Percentiles rank a stretch among this genome's conserved stretches.
phyloP scores from a whole-genome alignment of 345 rosid genomes.

The Lumnitzera racemosa region DNA sequence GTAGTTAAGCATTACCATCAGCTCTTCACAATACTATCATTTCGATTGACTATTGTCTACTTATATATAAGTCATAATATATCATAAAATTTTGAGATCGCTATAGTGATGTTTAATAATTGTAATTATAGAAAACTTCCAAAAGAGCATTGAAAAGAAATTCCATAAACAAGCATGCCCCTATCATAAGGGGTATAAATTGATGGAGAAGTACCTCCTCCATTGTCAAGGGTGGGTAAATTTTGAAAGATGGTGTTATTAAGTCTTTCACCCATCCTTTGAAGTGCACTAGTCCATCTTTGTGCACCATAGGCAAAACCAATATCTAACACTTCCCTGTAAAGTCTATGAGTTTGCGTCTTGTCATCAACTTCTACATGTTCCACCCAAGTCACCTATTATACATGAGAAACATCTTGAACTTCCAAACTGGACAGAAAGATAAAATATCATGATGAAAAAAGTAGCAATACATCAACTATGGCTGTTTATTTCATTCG shows the following conservation, averaged over 20 bases:
- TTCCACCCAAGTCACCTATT: constrained; percentile 73
- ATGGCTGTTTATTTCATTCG: too few relatives aligned
- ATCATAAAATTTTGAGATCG: too few relatives aligned
- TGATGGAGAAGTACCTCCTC: constrained; percentile 25
- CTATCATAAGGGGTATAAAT: neutral
- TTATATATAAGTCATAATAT: too few relatives aligned
- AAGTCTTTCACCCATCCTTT: constrained; percentile 57
- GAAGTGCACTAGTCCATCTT: constrained; percentile 50
- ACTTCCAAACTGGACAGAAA: neutral
- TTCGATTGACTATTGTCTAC: too few relatives aligned
- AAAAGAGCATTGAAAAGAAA: neutral
- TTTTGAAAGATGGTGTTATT: constrained; percentile 13
- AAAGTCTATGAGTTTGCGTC: constrained; percentile 41
- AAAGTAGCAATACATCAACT: too few relatives aligned
- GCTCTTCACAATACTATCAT: too few relatives aligned
- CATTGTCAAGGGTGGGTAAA: constrained; percentile 16
- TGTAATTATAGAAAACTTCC: too few relatives aligned
- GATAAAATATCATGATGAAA: neutral
- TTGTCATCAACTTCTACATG: constrained; percentile 68
- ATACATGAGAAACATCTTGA: neutral
- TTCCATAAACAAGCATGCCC: neutral
- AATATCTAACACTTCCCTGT: constrained; percentile 29
- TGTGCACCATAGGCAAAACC: constrained; percentile 51
- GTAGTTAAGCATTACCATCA: too few relatives aligned
- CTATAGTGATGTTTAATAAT: too few relatives aligned